Base-by-base conservation (phyloP, 176 grass and related monocot species). In the Carex kokanica region DNA sequence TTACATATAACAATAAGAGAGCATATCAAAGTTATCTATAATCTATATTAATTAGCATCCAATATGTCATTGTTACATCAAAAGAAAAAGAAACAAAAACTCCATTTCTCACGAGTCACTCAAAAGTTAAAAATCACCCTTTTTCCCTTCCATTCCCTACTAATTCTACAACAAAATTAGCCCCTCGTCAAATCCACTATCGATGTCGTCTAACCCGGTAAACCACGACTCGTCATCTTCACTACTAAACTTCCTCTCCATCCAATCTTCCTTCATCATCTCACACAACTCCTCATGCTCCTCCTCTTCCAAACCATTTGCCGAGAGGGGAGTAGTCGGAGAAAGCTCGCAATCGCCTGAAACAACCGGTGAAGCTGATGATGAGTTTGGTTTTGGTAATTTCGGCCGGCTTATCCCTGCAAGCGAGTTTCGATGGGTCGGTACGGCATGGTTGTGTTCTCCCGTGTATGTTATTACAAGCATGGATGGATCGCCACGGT, bases 401-500 rank as follows among this genome's bases (percentile, higher is more conserved):
- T 91, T 98, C 20, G 89, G 89, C 36, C 95, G 95, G 18, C 90
- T 98, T 58, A 88, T 95, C 21, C 95, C 92, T 2, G 95, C 95
- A 47, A 98, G 92, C 25, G 92, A 88, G 86, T 98, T 98, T 45
- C 91, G 87, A 80, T 98, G 95, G 54, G 92, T 87, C 2, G 95
- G 95, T 72, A 91, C 89, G 0, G 90, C 90, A 81, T 98, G 95
- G 87, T 91, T 94, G 86, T 98, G 95, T 15, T 98, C 95, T 16
- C 87, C 92, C 60, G 92, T 95, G 84, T 98, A 98, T 0, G 95
- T 98, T 84, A 98, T 82, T 85, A 98, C 53, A 72, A 95, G 91
- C 87, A 93, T 84, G 57, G 85, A 86, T 7, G 89, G 90, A 65
- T 94, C 94, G 9, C 79, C 85, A 5, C 81, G 92, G 90, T 93